Evolutionary conservation across 2,329 filamentous ascomycete genomes (phyloP).

Genomic region (Venturia effusa): DNA sequence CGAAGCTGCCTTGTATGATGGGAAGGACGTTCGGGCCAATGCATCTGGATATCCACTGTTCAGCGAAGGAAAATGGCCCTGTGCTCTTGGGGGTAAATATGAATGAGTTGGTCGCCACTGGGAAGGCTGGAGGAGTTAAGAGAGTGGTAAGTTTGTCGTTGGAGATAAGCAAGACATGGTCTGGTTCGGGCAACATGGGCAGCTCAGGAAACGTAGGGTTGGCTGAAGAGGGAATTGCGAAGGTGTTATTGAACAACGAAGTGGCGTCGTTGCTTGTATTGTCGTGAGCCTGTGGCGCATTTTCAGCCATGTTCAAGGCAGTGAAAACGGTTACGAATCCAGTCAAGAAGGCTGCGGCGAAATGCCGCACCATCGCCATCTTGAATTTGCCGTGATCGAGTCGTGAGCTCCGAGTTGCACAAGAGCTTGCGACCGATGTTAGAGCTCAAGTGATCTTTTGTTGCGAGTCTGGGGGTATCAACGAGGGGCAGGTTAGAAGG

Average conservation of each 20-base stretch:
- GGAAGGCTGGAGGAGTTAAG: neutral
- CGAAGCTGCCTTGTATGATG: neutral
- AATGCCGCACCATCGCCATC: neutral
- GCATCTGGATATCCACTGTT: neutral
- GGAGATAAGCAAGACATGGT: neutral
- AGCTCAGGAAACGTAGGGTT: neutral
- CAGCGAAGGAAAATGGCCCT: neutral
- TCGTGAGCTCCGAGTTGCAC: neutral
- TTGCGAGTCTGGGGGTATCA: neutral
- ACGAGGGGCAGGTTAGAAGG: neutral
- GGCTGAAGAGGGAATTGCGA: neutral
- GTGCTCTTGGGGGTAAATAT: neutral
- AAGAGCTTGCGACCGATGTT: neutral
- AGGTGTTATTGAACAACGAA: neutral
- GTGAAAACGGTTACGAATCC: neutral
- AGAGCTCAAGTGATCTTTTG: too few relatives aligned
- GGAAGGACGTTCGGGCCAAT: neutral
- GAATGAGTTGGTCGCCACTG: neutral
- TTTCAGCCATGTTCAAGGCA: neutral
- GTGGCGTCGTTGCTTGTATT: neutral
- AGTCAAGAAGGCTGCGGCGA: neutral
- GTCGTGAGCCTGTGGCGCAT: neutral
- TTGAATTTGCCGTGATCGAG: neutral
- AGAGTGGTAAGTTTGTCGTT: neutral
- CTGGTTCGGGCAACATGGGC: neutral